Base-by-base conservation (phyloP, 2,329 filamentous ascomycete genomes). In the Pseudopyricularia cyperi region DNA sequence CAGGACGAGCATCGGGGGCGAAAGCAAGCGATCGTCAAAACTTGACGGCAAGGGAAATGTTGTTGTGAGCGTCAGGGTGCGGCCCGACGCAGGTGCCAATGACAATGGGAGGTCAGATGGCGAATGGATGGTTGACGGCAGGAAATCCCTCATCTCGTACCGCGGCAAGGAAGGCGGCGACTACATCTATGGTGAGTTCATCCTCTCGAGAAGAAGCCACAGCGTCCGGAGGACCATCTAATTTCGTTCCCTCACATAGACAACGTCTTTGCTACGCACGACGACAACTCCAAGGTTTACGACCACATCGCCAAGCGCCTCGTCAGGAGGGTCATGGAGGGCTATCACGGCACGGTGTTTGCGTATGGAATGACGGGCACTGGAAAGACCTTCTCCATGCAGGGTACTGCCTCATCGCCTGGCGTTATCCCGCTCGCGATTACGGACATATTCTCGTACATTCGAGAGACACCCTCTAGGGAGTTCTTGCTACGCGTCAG, bases 301-400 rank as follows among this genome's bases (percentile, higher is more conserved):
- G 93, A 98, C 68, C 83, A 91, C 56, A 87, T 82, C 46, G 93
- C 93, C 44, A 97, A 97, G 69, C 85, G 93, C 56, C 75, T 98
- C 50, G 93, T 98, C 47, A 85, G 93, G 59, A 79, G 93, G 61
- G 93, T 98, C 49, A 98, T 98, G 93, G 93, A 98, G 71, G 93
- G 93, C 42, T 98, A 97, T 65, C 91, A 97, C 62, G 93, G 91
- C 54, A 98, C 93, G 1, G 93, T 98, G 24, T 97, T 98, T 65
- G 91, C 91, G 17, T 98, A 98, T 66, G 93, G 93, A 63, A 97
- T 97, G 90, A 98, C 93, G 4, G 93, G 93, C 56, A 97, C 93
- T 0, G 93, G 93, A 59, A 98, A 98, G 72, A 98, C 93, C 1
- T 98, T 97, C 66, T 97, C 91, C 37, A 98, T 98, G 93, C 93